Base-by-base conservation (phyloP, 768 basidiomycete species). In the Piloderma croceum region DNA sequence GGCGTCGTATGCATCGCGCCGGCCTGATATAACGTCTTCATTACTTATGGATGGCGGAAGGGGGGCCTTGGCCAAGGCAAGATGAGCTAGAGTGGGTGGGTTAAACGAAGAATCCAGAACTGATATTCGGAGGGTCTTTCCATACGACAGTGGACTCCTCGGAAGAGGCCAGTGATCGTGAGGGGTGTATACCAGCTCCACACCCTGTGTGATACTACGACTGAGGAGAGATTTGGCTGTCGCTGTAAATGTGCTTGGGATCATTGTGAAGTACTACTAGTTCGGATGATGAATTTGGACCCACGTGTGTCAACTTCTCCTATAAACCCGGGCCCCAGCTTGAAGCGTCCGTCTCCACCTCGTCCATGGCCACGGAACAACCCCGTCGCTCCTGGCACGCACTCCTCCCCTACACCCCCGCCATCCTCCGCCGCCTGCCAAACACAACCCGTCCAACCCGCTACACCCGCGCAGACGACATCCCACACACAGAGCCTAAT, bases 31-130 rank as follows among this genome's bases (percentile, higher is more conserved):
- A n/a, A n/a, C n/a, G 52, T 83, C 90, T 32, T 71, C 67, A 19
- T 42, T 13, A 24, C 38, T 17, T 13, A 43, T 24, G 13, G 46
- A 38, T 33, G 40, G 11, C 36, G 41, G 31, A 9, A 34, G 33
- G 24, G 57, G 50, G 39, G 72, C 62, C 43, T 74, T 76, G 20
- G 79, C 79, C 34, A 97, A 77, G 3, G 84, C 82, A 38, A 83
- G 70, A 59, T 97, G 92, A 0, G 92, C 89, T 18, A 74, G 58
- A 3, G 89, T 91, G 1, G 93, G 93, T 3, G 92, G 92, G 53
- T 97, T 94, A 65, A 89, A 97, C 1, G 90, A 92, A 2, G 90
- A 83, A 52, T 96, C 93, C 27, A 96, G 71, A n/a, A 93, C 67
- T 3, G 83, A 73, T 34, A 93, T 71, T 38, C 69, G 71, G 24